Conservation (phyloP, 176 grass and related monocot species). For the Cocos nucifera region DNA sequence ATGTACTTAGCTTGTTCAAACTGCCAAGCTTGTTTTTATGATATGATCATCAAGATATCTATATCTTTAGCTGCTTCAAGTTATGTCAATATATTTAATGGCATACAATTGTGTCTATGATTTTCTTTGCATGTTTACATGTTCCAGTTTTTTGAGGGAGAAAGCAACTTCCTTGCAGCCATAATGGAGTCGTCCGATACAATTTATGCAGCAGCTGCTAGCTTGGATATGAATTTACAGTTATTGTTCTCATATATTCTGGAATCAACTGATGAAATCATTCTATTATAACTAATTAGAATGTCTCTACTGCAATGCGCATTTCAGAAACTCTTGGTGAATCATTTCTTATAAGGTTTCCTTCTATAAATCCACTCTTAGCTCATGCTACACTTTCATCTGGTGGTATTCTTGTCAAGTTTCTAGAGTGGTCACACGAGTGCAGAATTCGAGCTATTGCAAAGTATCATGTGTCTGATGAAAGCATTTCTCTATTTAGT, state of each 20-base stretch:
- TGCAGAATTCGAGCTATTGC: slow-evolving; percentile 42
- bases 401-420: too few relatives aligned
- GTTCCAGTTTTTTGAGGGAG: slow-evolving; percentile 62
- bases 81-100: too few relatives aligned
- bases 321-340: slow-evolving; percentile 69
- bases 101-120: too few relatives aligned
- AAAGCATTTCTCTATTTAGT: slow-evolving; percentile 69
- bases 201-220: slow-evolving; percentile 66
- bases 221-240: slow-evolving; percentile 75
- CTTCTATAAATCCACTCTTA: slow-evolving; percentile 76
- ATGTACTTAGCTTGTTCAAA: too few relatives aligned
- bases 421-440: slow-evolving; percentile 62
- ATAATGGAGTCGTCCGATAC: slow-evolving; percentile 72
- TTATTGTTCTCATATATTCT: slow-evolving; percentile 54
- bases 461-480: slow-evolving; percentile 47
- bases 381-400: slow-evolving; percentile 74
- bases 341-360: slow-evolving; percentile 84
- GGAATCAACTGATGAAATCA: slow-evolving; percentile 70
- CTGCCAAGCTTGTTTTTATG: too few relatives aligned
- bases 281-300: slow-evolving; percentile 37
- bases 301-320: slow-evolving; percentile 38
- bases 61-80: too few relatives aligned
- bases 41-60: too few relatives aligned
- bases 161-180: slow-evolving; percentile 44
- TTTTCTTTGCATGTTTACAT: slow-evolving; percentile 18